Base-by-base conservation (phyloP, 768 basidiomycete genomes). In the Boletus reticulatus region DNA sequence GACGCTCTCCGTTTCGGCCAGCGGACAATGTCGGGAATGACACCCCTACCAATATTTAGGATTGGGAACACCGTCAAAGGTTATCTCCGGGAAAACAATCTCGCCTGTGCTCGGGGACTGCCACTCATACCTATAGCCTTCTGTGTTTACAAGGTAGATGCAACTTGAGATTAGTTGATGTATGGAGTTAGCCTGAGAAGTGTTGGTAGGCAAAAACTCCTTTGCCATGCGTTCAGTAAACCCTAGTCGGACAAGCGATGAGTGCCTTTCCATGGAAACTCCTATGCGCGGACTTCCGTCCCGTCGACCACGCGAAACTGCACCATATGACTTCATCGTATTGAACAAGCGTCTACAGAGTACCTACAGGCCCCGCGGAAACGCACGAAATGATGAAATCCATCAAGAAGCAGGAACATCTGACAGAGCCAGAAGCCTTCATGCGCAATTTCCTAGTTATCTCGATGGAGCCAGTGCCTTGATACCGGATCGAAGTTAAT, bases 211-310 rank as follows among this genome's bases (percentile, higher is more conserved):
- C 29, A 29, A 48, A 52, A 22, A 22, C 41, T 22, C 16, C 45
- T 17, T 36, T n/a, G 17, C 31, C 48, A 53, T 43, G 36, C 17
- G 38, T 45, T 52, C 29, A 13, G 39, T 20, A 27, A 46, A 9
- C 31, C 48, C 34, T 29, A 44, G 24, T 36, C 11, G 27, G 44
- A 49, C 39, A 52, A 14, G 13, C 14, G 36, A 44, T 24, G 29
- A 48, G n/a, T 19, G 38, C 17, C 52, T 55, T 60, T 47, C 53
- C 44, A 55, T 68, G 53, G 47, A 36, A 45, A 58, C 8, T 29
- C 27, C 27, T 29, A 9, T 29, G 7, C 29, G 9, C 29, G 29
- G 29, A 29, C 29, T 29, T 29, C 29, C 29, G 29, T 29, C 29
- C 8, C 9, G 29, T 9, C 29, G 14, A 14, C 12, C 34, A 36